A percentile compares a stretch with the other conserved stretches of the same genome.
These are phyloP conservation scores for Solanum sitiens DNA, from an alignment of 257 asterid species.

Conservation along the genomic window DNA sequence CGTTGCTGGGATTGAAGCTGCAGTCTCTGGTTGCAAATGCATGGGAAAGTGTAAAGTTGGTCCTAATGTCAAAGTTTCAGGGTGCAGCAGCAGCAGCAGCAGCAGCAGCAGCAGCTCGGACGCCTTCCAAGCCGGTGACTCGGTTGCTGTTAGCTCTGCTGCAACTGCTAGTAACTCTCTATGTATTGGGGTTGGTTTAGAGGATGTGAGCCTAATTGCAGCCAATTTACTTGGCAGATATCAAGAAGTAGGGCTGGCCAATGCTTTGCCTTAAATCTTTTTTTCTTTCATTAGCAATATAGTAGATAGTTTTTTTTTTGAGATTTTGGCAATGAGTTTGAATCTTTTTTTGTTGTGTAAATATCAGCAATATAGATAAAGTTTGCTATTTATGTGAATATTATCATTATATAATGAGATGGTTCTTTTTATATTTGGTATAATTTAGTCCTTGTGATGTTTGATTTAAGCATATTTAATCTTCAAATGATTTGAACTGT, in stretches of 20 bases:
- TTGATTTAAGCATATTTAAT: background rate
- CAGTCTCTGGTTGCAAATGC: slow-evolving; percentile 78
- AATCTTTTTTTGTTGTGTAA: background rate
- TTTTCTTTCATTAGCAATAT: background rate
- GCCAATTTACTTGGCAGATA: slow-evolving; percentile 27
- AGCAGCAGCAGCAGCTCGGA: background rate
- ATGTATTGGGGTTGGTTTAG: slow-evolving; percentile 56
- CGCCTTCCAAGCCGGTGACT: background rate
- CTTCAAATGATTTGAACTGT: background rate
- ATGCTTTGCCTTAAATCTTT: background rate
- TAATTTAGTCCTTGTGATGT: background rate
- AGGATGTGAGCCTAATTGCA: slow-evolving; percentile 61
- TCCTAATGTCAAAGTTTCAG: slow-evolving; percentile 56
- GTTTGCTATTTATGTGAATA: background rate
- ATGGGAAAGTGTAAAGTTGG: slow-evolving; percentile 88
- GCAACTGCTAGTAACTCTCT: slow-evolving; percentile 9
- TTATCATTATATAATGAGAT: background rate
- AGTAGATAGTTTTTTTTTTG: background rate
- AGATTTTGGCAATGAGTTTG: background rate
- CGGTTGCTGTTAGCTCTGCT: background rate
- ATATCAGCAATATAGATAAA: background rate
- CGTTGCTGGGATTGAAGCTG: slow-evolving; percentile 43
- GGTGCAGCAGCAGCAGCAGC: background rate
- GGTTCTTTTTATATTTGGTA: background rate
- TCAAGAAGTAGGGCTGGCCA: slow-evolving; percentile 19